These are phyloP conservation scores for Russula sp. DNA, from an alignment of 768 basidiomycete species.

Conservation along the genomic window DNA sequence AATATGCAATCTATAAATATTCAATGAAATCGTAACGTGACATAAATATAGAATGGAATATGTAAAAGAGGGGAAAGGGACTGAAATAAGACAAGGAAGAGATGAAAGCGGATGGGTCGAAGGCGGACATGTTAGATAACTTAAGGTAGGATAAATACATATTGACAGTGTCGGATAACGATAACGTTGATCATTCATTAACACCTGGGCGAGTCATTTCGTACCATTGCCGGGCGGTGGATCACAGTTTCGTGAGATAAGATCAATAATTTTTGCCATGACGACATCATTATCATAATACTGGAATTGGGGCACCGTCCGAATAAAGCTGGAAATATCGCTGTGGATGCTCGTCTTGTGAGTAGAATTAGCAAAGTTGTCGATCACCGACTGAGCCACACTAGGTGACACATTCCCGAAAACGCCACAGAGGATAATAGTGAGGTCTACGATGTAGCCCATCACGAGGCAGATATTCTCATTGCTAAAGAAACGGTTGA, in stretches of 20 bases:
- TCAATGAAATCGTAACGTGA: neutral
- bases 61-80: neutral
- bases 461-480: conserved; percentile 7
- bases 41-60: neutral
- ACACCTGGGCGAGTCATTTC: no score
- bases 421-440: neutral
- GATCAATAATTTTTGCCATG: conserved; percentile 1
- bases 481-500: neutral
- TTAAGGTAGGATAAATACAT: neutral
- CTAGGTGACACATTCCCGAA: neutral
- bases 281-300: neutral
- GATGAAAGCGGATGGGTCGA: neutral
- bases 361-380: neutral
- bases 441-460: conserved; percentile 21
- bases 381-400: neutral
- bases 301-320: neutral
- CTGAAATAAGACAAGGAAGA: neutral
- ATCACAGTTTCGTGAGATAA: neutral
- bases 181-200: neutral
- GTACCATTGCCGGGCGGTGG: no score
- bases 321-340: neutral
- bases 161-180: neutral
- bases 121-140: neutral
- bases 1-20: no score
- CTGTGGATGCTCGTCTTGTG: neutral